Evolutionary conservation across 2,329 filamentous ascomycete species (phyloP), one percentile per base, ranked within the genome.

Genomic region (Aspergillus unguis): DNA sequence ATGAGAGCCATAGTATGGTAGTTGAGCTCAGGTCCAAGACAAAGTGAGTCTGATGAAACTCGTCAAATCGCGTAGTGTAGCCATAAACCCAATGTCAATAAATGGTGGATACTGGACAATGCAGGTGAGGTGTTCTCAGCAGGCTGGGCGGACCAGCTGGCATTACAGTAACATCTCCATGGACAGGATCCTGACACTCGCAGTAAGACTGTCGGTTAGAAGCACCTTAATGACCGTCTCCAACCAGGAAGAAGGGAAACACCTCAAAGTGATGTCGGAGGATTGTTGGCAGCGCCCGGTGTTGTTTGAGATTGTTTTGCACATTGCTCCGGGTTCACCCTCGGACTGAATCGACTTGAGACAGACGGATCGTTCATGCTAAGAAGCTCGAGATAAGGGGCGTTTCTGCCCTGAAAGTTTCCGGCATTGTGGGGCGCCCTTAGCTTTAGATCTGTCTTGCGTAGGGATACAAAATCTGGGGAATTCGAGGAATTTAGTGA

Each of bases 371-470:
- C 25, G 28, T 10, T 49, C 27, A 43, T 49, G 47, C 32, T 49
- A 40, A 36, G 47, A 32, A 44, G 31, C 40, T 11, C 6, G 17
- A 7, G 11, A 31, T n/a, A 47, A 42, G 35, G 47, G 6, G 31
- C 26, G 17, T 6, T 33, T 29, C 17, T 42, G 46, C 46, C 46
- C 46, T 48, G 46, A 8, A 28, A 48, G 38, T 23, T 41, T 38
- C 23, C 45, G 41, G 23, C 9, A 26, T 32, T 27, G 28, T 33
- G 27, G 36, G 27, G n/a, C 36, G 6, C 28, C 23, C 28, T 17
- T 6, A 29, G 10, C n/a, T 17, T 8, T 17, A 3, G 26, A 32
- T 36, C 43, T 23, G 23, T 10, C 9, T 44, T 35, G 43, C 26
- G 41, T 28, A 8, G 6, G 41, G 6, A 37, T 11, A 33, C 27